Evolutionary conservation across 2,329 filamentous ascomycete genomes (phyloP).

Genomic region (Drechslera avenae): DNA sequence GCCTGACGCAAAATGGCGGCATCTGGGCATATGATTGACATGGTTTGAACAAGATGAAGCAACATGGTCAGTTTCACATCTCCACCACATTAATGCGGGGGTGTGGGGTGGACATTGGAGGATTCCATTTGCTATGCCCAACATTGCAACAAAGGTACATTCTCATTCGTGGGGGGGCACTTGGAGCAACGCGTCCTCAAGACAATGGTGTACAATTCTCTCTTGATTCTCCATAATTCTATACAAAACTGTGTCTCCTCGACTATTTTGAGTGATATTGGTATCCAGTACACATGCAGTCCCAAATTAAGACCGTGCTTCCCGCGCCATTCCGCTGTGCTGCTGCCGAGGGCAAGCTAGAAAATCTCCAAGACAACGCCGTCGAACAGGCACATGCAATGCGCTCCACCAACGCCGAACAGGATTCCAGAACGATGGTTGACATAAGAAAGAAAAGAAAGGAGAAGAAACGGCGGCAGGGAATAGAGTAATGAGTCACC

Average conservation of each 20-base stretch:
- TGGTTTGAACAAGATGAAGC: no score
- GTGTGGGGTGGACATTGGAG: no score
- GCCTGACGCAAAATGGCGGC: no score
- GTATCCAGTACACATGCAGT: constrained; percentile 8
- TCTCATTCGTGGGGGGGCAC: no score
- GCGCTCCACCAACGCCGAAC: constrained; percentile 31
- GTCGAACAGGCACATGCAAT: constrained; percentile 28
- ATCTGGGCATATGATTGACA: no score
- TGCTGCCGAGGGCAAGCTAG: constrained; percentile 17
- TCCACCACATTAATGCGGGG: no score
- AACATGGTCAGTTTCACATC: no score
- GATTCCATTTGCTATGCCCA: no score
- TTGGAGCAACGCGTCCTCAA: background rate
- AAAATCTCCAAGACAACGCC: constrained; percentile 22
- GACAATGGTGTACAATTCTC: constrained; percentile 3
- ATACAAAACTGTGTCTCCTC: constrained; percentile 5
- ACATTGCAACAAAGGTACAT: background rate
- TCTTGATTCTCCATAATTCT: background rate
- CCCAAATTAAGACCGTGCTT: background rate
- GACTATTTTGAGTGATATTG: background rate
- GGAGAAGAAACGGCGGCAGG: no score
- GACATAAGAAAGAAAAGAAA: constrained; percentile 18
- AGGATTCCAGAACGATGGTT: constrained; percentile 24
- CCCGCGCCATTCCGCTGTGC: constrained; percentile 5
- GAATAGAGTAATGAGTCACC: constrained; percentile 1